Base-by-base conservation (phyloP, 176 grass and related monocot species). In the Triticum dicoccoides region DNA sequence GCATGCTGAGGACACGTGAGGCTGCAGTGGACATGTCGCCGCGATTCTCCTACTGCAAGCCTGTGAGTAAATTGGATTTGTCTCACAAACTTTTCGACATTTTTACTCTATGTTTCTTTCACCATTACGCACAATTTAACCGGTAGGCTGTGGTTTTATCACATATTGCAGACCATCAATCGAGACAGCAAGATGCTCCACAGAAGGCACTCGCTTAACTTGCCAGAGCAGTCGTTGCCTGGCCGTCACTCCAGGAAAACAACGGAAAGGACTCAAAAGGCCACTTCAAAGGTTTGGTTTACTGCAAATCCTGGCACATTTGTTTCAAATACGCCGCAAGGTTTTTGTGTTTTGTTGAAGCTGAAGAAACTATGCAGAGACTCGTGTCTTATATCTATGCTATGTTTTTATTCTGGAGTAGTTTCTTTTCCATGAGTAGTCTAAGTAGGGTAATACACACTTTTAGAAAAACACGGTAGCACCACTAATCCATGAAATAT, bases 1-100 rank as follows among this genome's bases (percentile, higher is more conserved):
- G 93, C 34, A 78, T 84, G 80, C 51, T 83, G 51, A 90, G 72
- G 78, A 80, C 74, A 37, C 69, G 86, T 23, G 90, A 84, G 84
- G 88, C 42, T 6, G 73, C 82, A 69, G 34, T 84, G 74, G 91
- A 92, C 41, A 87, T 92, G 63, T 95, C 90, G 14, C 93, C 93
- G 27, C 62, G 86, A 69, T 88, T 90, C 75, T 95, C 90, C 33
- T 83, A 90, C 21, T 95, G 91, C 76, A 95, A 90, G 20, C 88
- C 93, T 81, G 93, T 95, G 82, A 90, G 89, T 87, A 67, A 85
- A 73, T 5, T 89, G 41, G 33, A 63, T 58, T 29, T 29, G 34
- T 45, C 56, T 84, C 61, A 9, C 39, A 14, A 7, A 37, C 0
- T 78, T 27, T 32, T 66, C 17, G 6, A 29, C 35, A 65, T 54